Evolutionary conservation across 2,329 filamentous ascomycete genomes (phyloP).

Genomic region (Colletotrichum phormii): DNA sequence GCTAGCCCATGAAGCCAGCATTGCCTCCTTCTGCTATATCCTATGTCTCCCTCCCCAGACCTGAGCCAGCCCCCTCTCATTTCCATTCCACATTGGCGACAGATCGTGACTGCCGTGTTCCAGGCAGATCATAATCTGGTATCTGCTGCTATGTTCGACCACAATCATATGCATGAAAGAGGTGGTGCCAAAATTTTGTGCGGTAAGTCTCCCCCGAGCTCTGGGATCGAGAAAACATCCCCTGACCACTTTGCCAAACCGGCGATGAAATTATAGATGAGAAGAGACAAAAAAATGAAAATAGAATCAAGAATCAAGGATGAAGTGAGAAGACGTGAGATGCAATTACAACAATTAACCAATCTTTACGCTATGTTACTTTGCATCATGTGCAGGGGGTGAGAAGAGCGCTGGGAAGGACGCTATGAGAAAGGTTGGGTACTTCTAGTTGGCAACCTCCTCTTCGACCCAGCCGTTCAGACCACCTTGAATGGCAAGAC

Average conservation of each 20-base stretch:
- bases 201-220: constrained; percentile 27
- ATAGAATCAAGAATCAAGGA: constrained; percentile 37
- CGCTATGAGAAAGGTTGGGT: not conserved
- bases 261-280: constrained; percentile 37
- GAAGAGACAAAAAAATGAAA: constrained; percentile 34
- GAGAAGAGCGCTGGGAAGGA: not conserved
- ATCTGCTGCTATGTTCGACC: constrained; percentile 36
- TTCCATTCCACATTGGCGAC: constrained; percentile 35
- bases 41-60: constrained; percentile 1
- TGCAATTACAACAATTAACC: constrained; percentile 58
- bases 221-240: constrained; percentile 31
- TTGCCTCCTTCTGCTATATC: constrained; percentile 9
- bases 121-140: constrained; percentile 34
- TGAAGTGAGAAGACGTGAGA: constrained; percentile 38
- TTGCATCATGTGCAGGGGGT: constrained; percentile 6
- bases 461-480: constrained; percentile 77
- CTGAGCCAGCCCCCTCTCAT: not conserved
- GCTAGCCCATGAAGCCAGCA: constrained; percentile 17
- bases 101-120: constrained; percentile 29
- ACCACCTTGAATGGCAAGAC: constrained; percentile 71
- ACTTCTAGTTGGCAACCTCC: constrained; percentile 69
- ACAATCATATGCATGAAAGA: constrained; percentile 35
- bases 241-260: constrained; percentile 31
- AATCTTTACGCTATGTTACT: constrained; percentile 44
- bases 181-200: constrained; percentile 31